Percentiles rank a stretch among this genome's conserved stretches.
Evolutionary conservation across 371 early-diverging fungal genomes (phyloP).

Genomic region (Rhizopus delemar): DNA sequence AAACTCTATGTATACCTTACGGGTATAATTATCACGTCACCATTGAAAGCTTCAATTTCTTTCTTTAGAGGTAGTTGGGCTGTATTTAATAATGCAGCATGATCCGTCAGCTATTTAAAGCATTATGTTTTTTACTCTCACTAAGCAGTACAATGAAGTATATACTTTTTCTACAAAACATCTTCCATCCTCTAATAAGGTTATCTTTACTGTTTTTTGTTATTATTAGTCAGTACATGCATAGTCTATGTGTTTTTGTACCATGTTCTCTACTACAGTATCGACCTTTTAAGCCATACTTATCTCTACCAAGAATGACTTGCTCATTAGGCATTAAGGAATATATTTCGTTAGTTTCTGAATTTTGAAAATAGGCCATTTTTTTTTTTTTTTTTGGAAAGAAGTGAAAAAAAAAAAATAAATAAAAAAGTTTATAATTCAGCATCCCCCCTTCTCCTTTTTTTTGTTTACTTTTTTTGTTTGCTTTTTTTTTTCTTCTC

Average conservation of each 20-base stretch:
- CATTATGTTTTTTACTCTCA: background rate
- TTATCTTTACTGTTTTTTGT: background rate
- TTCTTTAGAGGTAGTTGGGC: background rate
- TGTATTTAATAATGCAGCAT: background rate
- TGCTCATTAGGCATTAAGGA: background rate
- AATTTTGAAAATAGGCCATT: constrained; percentile 6
- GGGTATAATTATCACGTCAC: constrained; percentile 1
- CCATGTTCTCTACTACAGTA: constrained; percentile 13
- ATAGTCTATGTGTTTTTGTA: background rate
- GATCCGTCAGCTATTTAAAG: constrained; percentile 3
- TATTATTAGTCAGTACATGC: background rate
- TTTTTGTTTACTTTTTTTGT: background rate
- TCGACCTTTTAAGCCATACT: constrained; percentile 5
- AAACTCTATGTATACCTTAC: background rate
- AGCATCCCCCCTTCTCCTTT: background rate
- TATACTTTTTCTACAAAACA: constrained; percentile 14
- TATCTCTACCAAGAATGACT: constrained; percentile 11
- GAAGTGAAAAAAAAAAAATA: background rate
- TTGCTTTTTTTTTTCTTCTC: background rate
- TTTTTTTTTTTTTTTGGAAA: background rate
- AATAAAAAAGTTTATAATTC: constrained; percentile 2
- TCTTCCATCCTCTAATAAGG: constrained; percentile 1
- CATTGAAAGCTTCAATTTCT: constrained; percentile 5
- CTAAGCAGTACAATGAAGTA: background rate
- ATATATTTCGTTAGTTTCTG: constrained; percentile 5